phyloP scores from a whole-genome alignment of 345 rosid species.

The Leavenworthia alabamica region DNA sequence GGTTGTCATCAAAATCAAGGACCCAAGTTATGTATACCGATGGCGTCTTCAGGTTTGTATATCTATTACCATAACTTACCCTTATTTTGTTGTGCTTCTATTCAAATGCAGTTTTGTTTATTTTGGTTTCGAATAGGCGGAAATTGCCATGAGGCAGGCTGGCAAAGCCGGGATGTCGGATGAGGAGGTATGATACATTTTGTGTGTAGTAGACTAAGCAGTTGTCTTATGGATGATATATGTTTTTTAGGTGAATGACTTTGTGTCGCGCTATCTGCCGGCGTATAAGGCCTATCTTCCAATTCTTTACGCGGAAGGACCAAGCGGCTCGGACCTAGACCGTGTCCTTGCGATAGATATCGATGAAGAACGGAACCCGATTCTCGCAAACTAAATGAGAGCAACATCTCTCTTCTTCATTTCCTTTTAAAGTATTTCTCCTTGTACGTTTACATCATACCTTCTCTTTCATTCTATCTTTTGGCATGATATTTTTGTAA shows the following conservation, averaged over 20 bases:
- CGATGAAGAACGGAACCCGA: slow-evolving; percentile 81
- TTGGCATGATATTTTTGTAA: not conserved
- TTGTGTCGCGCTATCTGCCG: slow-evolving; percentile 84
- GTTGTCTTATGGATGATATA: not conserved
- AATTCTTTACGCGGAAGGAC: slow-evolving; percentile 79
- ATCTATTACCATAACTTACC: not conserved
- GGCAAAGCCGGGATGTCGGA: slow-evolving; percentile 88
- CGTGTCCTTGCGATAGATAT: slow-evolving; percentile 60
- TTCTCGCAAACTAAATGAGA: slow-evolving; percentile 29
- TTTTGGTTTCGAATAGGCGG: slow-evolving; percentile 53
- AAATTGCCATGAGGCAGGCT: slow-evolving; percentile 84
- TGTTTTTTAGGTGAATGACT: slow-evolving; percentile 67
- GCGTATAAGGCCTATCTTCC: slow-evolving; percentile 92
- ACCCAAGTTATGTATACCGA: slow-evolving; percentile 76
- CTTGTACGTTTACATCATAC: slow-evolving; percentile 10
- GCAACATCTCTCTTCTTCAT: not conserved
- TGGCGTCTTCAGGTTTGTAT: slow-evolving; percentile 88
- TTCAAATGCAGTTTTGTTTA: not conserved
- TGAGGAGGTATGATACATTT: slow-evolving; percentile 56
- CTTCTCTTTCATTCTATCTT: not conserved
- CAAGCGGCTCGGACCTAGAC: slow-evolving; percentile 67
- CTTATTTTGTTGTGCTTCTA: not conserved
- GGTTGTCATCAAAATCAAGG: slow-evolving; percentile 84
- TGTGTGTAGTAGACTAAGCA: not conserved
- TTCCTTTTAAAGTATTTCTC: not conserved